Base-by-base conservation (phyloP, 306 rosid species). In the Sicyos edulis region DNA sequence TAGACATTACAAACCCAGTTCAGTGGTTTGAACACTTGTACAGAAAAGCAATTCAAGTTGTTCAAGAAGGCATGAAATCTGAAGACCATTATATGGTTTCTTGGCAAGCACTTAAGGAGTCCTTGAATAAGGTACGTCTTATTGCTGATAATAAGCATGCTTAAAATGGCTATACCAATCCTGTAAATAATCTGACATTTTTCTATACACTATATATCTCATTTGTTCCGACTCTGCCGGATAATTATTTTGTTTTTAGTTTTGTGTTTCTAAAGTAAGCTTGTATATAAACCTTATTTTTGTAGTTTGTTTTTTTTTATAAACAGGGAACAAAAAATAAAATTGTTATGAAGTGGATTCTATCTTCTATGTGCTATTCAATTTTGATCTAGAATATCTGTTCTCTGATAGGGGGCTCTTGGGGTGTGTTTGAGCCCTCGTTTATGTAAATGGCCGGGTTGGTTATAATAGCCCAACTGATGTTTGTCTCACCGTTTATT, bases 1-100 rank as follows among this genome's bases (percentile, higher is more conserved):
- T 88, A 32, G 98, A 93, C 87, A 81, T 86, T 68, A 80, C 84
- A 74, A 90, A 93, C 81, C 92, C 96, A 15, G 89, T 90, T 84
- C 96, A 90, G 86, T 84, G 93, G 90, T 90, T 82, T 71, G 98
- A 93, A 82, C 95, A 93, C 86, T 85, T 93, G 88, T 87, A 88
- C 85, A 88, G 86, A 90, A 82, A 84, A 61, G 93, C 95, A 58
- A 93, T 90, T 92, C 95, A 87, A 79, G 90, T 87, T 77, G 97
- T 90, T 61, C 96, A 86, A 76, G 93, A 93, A 82, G 98, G 98
- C 72, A 82, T 90, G 96, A 74, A 74, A 68, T 93, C 98, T 62
- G 92, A 82, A 76, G 88, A 90, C 75, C 97, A 93, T 82, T 90
- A 86, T 56, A 83, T 83, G 93, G 91, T 81, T 79, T 82, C 95